Base-by-base conservation (phyloP, 2,329 filamentous ascomycete species). In the Aspergillus viridinutans region DNA sequence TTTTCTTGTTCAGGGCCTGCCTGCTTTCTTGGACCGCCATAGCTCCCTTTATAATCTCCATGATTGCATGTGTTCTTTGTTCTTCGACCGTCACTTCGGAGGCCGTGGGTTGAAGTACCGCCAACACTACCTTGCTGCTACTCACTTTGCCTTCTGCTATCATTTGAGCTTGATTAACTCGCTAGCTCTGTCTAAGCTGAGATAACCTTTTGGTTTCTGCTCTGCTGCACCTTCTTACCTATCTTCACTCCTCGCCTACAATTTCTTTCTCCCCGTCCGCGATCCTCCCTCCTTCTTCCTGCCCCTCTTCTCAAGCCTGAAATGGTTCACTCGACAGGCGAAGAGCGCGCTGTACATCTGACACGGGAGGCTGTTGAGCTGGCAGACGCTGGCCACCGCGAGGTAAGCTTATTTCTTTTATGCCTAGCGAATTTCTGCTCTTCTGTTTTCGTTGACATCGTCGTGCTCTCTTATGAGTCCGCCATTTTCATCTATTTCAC, bases 331-430 rank as follows among this genome's bases (percentile, higher is more conserved):
- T 67, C 70, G 64, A 71, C 72, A 56, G 72, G 74, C 58, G 72
- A 79, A 67, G 75, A 78, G 62, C 76, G 76, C 65, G 78, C 78
- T 65, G 71, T 73, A 59, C 67, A 72, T 58, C 68, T 80, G 63
- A 77, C 77, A 59, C 71, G 70, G 58, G 76, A 79, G 72, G 78
- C 78, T 63, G 71, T 80, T 60, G 73, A 77, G 63, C 66, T 80
- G 61, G 72, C 76, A 49, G 73, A 77, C 62, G 70, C 76, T 56
- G 77, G 77, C 55, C 72, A 78, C 64, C 72, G 73, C 59, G 76
- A 78, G 72, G 78, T 79, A 70, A 48, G 69, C 64, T 49, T 53
- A 55, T 40, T 26, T 23, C 14, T 29, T 21, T 40, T 45, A 29
- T 45, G 17, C 21, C 28, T 21, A 23, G 20, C 5, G 10, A 28